Base-by-base conservation (phyloP, 2,329 filamentous ascomycete species). In the Cercospora zeae-maydis region DNA sequence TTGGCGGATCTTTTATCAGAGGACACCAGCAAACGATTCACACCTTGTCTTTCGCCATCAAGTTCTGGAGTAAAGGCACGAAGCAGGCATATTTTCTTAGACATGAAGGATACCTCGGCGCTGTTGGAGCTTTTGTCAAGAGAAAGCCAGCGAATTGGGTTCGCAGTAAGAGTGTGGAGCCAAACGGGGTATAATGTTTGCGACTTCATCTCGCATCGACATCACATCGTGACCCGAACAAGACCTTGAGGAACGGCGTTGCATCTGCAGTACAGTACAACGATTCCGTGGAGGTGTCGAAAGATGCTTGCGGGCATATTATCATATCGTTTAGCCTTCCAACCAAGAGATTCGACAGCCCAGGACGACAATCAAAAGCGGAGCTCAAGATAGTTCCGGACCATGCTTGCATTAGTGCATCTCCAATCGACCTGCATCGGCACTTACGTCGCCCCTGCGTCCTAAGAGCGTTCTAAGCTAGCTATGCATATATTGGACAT, bases 21-120 rank as follows among this genome's bases (percentile, higher is more conserved):
- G 95, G 95, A 42, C 95, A 99, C 76, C 87, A 90, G 14, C 95
- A 98, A 79, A 99, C 95, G 11, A 99, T 99, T 86, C 96, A 98
- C 77, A 98, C 95, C 0, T 82, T 99, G 9, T 93, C 90, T 60
- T 99, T 96, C 74, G 95, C 93, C 74, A 97, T 99, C 78, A 92
- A 92, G 70, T 99, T 98, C 79, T 99, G 95, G 95, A 92, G 90
- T 69, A 92, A 95, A 74, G 93, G 93, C 45, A 83, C 88, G 73
- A 97, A 96, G 77, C 92, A 97, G 77, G 95, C 95, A 0, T 98
- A 96, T 76, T 99, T 99, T 76, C 76, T 99, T 63, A 84, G 95
- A 5, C 95, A 99, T 72, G 95, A 99, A 77, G 95, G 95, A 27
- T 99, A 98, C 75, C 84, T 99, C 0, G 95, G 95, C 9, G 86